Percentiles rank a stretch among this genome's conserved stretches.
These are phyloP conservation scores for Albophoma yamanashiensis DNA, from an alignment of 2,329 filamentous ascomycete genomes.

Conservation along the genomic window DNA sequence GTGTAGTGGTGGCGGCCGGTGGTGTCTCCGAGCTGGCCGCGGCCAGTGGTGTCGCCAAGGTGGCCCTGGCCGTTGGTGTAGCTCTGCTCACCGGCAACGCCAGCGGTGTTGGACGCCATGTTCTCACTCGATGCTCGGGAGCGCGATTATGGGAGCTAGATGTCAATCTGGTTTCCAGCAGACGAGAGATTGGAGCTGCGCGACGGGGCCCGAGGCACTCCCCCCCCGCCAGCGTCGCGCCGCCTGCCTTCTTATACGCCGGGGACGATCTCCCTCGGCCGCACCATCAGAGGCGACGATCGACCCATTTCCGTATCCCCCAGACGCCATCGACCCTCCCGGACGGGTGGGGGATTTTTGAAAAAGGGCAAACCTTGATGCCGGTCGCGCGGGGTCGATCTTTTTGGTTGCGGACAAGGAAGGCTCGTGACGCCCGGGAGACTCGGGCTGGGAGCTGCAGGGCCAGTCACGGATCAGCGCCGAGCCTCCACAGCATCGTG, in stretches of 20 bases:
- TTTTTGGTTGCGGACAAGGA: background rate
- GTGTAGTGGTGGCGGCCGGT: background rate
- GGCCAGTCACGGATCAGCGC: background rate
- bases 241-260: background rate
- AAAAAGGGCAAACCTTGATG: background rate
- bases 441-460: background rate
- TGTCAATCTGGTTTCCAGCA: background rate
- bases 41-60: constrained; percentile 3
- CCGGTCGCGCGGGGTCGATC: background rate
- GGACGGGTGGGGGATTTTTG: no score
- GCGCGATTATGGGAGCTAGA: background rate
- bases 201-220: background rate
- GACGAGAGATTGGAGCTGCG: background rate
- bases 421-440: background rate
- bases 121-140: background rate
- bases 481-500: background rate
- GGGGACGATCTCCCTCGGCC: background rate
- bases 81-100: background rate
- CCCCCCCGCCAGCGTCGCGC: background rate
- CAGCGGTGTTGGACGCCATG: constrained; percentile 4
- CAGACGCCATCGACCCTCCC: background rate
- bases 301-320: background rate
- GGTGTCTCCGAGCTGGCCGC: background rate
- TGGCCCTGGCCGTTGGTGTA: constrained; percentile 3
- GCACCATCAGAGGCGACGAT: no score